These are phyloP conservation scores for Leishmania major DNA, from an alignment of 208 protist species.

Conservation along the genomic window DNA sequence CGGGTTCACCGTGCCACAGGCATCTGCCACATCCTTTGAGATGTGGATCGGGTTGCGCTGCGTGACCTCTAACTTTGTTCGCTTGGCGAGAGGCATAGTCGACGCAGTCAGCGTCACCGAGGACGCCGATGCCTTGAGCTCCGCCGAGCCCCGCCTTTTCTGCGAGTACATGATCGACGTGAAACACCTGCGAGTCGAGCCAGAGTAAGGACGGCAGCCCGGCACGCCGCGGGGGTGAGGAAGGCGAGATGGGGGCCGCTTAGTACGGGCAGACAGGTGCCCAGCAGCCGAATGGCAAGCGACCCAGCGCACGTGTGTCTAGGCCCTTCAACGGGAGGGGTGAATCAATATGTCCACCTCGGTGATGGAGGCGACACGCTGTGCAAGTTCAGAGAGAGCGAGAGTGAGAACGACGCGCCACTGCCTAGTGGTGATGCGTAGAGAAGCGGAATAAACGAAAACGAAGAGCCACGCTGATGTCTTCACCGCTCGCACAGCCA, in stretches of 20 bases:
- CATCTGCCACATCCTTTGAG: constrained; percentile 79
- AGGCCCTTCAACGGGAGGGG: neutral
- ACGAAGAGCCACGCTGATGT: neutral
- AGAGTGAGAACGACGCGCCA: neutral
- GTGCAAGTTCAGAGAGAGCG: neutral
- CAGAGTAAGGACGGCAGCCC: neutral
- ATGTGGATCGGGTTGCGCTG: constrained; percentile 91
- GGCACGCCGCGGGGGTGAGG: neutral
- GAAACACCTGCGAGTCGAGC: neutral
- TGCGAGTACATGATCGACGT: constrained; percentile 9
- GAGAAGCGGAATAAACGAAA: neutral
- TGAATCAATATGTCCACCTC: neutral
- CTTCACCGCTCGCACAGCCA: neutral
- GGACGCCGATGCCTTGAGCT: constrained; percentile 1
- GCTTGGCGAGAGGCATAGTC: constrained; percentile 35
- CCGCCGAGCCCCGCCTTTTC: neutral
- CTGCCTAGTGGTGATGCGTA: neutral
- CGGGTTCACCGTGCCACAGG: constrained; percentile 70
- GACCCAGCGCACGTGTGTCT: neutral
- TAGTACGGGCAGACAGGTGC: neutral
- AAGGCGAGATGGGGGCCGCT: neutral
- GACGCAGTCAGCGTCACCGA: constrained; percentile 1
- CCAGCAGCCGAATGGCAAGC: neutral
- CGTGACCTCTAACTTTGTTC: constrained; percentile 39
- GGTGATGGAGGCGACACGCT: neutral